Evolutionary conservation across 1,284 basidiomycete species (phyloP).

Genomic region (Fomitiporia mediterranea): DNA sequence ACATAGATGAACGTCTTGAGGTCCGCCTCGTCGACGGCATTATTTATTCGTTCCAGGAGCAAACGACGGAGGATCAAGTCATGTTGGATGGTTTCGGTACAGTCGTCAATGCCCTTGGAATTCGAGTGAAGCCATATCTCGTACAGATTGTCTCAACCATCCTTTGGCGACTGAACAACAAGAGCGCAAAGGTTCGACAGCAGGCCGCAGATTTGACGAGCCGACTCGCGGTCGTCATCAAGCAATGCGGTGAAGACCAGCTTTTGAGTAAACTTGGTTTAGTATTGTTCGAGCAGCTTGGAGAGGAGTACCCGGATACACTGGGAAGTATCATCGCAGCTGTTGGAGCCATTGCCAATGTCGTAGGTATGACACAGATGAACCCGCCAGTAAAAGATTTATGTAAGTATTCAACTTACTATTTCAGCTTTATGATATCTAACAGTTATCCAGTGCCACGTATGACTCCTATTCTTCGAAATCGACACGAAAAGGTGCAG

Average conservation of each 20-base stretch:
- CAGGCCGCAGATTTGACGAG: constrained; percentile 97
- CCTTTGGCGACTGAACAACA: constrained; percentile 98
- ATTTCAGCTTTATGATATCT: constrained; percentile 9
- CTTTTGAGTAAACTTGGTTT: constrained; percentile 94
- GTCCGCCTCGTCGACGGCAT: constrained; percentile 95
- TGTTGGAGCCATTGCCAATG: constrained; percentile 97
- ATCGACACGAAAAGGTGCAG: constrained; percentile 99
- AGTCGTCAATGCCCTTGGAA: constrained; percentile 90
- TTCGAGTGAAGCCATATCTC: constrained; percentile 98
- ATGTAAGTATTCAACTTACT: constrained; percentile 48
- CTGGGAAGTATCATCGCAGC: constrained; percentile 98
- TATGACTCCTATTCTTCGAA: constrained; percentile 98
- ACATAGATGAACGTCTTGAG: constrained; percentile 95
- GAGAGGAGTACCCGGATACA: constrained; percentile 99
- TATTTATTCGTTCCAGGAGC: constrained; percentile 99
- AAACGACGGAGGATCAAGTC: constrained; percentile 97
- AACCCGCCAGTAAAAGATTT: constrained; percentile 99
- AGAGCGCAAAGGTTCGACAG: constrained; percentile 98
- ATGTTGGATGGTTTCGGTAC: constrained; percentile 99
- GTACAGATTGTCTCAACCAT: constrained; percentile 99
- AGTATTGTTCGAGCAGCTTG: constrained; percentile 97
- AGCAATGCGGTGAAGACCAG: constrained; percentile 96
- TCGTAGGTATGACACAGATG: constrained; percentile 99
- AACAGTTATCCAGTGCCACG: constrained; percentile 69
- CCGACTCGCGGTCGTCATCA: constrained; percentile 94